Evolutionary conservation across 164 flowering plant genomes (phyloP).

Genomic region (Litsea cubeba): DNA sequence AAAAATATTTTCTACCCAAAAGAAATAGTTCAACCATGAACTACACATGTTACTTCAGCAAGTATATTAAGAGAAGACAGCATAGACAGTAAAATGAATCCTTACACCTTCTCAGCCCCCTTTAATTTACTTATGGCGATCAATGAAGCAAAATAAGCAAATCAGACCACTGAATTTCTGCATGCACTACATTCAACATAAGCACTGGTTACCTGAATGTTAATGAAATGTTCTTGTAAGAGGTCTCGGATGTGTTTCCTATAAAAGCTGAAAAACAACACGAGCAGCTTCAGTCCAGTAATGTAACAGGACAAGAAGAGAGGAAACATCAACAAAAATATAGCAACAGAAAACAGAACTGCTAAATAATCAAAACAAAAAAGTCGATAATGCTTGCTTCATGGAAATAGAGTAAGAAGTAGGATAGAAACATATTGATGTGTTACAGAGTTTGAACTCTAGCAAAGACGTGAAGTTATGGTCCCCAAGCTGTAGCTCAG

Average conservation of each 20-base stretch:
- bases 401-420: not conserved
- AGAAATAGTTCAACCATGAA: not conserved
- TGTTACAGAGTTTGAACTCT: not conserved
- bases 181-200: not conserved
- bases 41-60: not conserved
- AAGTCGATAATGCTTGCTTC: not conserved
- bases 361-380: not conserved
- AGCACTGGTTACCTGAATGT: slow-evolving; percentile 2
- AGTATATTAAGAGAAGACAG: not conserved
- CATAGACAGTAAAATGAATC: not conserved
- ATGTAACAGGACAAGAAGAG: not conserved
- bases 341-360: not conserved
- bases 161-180: not conserved
- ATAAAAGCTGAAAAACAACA: not conserved
- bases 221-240: not conserved
- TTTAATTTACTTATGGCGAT: not conserved
- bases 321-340: not conserved
- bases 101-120: not conserved
- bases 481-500: no score
- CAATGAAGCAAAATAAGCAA: not conserved
- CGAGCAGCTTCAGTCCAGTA: not conserved
- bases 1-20: not conserved
- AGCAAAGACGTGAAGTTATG: not conserved
- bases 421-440: not conserved
- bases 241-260: not conserved